Percentiles rank a stretch among this genome's conserved stretches.
phyloP scores from a whole-genome alignment of 1,284 basidiomycete genomes.

The Rhodotorula sp. region DNA sequence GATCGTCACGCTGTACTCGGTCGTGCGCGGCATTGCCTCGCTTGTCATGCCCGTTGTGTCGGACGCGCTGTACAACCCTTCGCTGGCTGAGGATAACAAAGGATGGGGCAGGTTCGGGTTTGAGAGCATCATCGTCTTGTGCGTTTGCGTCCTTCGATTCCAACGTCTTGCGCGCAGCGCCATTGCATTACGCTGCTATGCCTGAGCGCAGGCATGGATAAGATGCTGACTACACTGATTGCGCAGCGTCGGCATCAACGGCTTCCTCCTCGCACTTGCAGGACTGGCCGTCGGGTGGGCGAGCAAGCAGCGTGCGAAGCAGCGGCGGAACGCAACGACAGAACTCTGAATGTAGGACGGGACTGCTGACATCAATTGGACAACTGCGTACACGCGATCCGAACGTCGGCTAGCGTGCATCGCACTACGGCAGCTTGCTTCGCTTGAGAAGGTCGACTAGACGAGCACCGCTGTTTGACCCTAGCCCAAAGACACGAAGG shows the following conservation, averaged over 20 bases:
- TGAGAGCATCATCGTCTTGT: constrained; percentile 13
- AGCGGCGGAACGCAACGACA: neutral
- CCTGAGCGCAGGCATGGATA: too few relatives aligned
- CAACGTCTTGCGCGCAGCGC: too few relatives aligned
- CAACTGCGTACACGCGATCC: too few relatives aligned
- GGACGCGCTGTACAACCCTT: neutral
- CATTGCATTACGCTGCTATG: too few relatives aligned
- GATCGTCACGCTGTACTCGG: constrained; percentile 3
- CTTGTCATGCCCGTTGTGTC: constrained; percentile 12
- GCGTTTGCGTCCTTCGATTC: neutral
- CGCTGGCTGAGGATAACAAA: neutral
- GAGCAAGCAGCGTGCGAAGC: neutral
- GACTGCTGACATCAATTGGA: too few relatives aligned
- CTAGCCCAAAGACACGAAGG: too few relatives aligned
- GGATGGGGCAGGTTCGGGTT: constrained; percentile 13
- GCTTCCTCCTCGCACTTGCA: neutral
- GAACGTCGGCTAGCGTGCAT: too few relatives aligned
- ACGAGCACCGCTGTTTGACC: too few relatives aligned
- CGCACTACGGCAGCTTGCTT: too few relatives aligned
- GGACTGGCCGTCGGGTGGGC: neutral
- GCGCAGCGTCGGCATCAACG: constrained; percentile 6
- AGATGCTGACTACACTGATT: neutral
- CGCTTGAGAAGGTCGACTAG: too few relatives aligned
- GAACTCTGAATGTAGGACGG: too few relatives aligned
- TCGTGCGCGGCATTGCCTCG: constrained; percentile 15